phyloP scores from a whole-genome alignment of 2,329 filamentous ascomycete species.

The Colletotrichum gigasporum region DNA sequence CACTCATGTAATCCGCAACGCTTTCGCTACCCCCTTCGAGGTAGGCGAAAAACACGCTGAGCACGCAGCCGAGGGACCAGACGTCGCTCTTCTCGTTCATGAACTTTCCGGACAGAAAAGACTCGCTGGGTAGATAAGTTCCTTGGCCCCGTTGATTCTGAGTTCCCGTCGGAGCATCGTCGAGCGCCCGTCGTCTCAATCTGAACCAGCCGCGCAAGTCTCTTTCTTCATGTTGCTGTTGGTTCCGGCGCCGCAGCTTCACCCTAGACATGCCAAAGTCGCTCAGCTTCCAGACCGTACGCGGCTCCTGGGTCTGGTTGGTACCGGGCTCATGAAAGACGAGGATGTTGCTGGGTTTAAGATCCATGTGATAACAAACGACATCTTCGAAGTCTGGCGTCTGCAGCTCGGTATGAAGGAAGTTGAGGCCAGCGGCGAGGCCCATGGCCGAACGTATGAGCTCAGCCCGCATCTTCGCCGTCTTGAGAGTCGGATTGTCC shows the following conservation, averaged over 20 bases:
- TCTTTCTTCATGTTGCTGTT: slow-evolving; percentile 24
- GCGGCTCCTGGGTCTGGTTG: slow-evolving; percentile 5
- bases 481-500: slow-evolving; percentile 31
- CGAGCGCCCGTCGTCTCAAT: accelerated
- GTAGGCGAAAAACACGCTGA: slow-evolving; percentile 49
- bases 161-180: not conserved
- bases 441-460: slow-evolving; percentile 2
- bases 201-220: not conserved
- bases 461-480: not conserved
- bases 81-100: slow-evolving; percentile 49
- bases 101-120: not conserved
- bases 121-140: slow-evolving; percentile 19
- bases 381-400: slow-evolving; percentile 38
- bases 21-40: slow-evolving; percentile 37
- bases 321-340: slow-evolving; percentile 34
- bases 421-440: slow-evolving; percentile 39
- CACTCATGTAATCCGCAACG: not conserved
- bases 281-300: slow-evolving; percentile 49
- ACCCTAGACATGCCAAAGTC: slow-evolving; percentile 52
- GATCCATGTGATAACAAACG: slow-evolving; percentile 52
- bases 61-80: slow-evolving; percentile 51
- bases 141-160: not conserved
- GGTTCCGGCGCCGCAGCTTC: slow-evolving; percentile 37
- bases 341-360: slow-evolving; percentile 50
- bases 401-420: slow-evolving; percentile 47